Conservation (phyloP, 306 rosid genomes). For the Dryas alaskensis region DNA sequence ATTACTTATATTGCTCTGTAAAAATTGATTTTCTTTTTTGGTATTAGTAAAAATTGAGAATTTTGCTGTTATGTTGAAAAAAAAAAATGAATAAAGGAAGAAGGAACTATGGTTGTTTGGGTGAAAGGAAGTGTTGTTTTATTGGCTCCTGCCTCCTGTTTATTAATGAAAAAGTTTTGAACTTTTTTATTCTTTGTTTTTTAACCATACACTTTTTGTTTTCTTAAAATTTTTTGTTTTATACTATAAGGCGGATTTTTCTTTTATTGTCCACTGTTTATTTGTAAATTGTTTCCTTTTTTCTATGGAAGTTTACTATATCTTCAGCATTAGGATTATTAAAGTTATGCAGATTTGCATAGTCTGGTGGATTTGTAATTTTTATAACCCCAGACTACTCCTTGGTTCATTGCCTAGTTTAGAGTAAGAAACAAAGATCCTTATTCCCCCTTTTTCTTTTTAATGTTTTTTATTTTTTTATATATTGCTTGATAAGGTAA, state of each 20-base stretch:
- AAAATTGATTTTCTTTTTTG: not conserved
- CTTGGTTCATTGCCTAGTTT: not conserved
- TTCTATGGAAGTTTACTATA: not conserved
- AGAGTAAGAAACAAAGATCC: not conserved
- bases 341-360: not conserved
- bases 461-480: not conserved
- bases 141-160: not conserved
- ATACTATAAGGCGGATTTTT: not conserved
- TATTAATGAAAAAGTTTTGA: not conserved
- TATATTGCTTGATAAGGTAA: not conserved
- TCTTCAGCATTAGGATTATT: not conserved
- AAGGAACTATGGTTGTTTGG: not conserved
- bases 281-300: not conserved
- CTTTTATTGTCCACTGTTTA: not conserved
- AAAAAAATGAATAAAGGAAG: not conserved
- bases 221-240: not conserved
- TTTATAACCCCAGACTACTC: not conserved
- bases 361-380: not conserved
- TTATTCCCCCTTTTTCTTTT: not conserved
- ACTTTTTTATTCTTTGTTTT: not conserved
- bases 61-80: not conserved
- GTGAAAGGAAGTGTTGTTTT: not conserved
- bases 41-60: not conserved
- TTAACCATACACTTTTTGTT: not conserved
- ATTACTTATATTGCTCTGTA: not conserved